A percentile compares a stretch with the other conserved stretches of the same genome.
Evolutionary conservation across 2,329 filamentous ascomycete genomes (phyloP).

Genomic region (Fusarium sp.): DNA sequence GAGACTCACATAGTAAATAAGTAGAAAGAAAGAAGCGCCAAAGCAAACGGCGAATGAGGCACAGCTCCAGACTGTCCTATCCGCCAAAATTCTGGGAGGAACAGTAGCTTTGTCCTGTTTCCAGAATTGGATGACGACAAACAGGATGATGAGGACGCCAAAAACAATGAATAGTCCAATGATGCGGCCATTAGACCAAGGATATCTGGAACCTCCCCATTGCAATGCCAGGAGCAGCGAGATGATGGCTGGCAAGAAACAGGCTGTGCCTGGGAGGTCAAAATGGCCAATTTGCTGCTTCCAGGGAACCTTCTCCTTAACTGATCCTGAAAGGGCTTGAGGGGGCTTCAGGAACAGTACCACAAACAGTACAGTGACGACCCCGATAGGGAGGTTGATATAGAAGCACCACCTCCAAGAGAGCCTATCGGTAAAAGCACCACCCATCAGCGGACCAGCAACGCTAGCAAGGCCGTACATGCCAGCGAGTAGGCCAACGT

Average conservation of each 20-base stretch:
- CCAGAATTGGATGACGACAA: slow-evolving; percentile 51
- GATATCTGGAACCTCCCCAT: slow-evolving; percentile 7
- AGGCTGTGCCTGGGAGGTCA: slow-evolving; percentile 54
- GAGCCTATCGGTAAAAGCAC: slow-evolving; percentile 48
- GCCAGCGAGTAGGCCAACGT: slow-evolving; percentile 46
- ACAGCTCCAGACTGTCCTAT: slow-evolving; percentile 51
- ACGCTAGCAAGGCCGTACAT: slow-evolving; percentile 48
- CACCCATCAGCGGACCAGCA: slow-evolving; percentile 49
- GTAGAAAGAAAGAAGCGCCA: slow-evolving; percentile 53
- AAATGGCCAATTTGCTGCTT: slow-evolving; percentile 36
- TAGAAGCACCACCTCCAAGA: slow-evolving; percentile 24
- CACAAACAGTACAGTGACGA: slow-evolving; percentile 34
- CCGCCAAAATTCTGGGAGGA: slow-evolving; percentile 49
- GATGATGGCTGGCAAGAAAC: neutral
- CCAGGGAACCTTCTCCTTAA: slow-evolving; percentile 41
- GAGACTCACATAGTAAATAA: slow-evolving; percentile 51
- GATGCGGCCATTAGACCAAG: slow-evolving; percentile 9
- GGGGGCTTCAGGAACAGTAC: slow-evolving; percentile 49
- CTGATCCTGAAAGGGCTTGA: slow-evolving; percentile 38
- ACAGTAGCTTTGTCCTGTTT: slow-evolving; percentile 57
- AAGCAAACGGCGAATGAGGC: slow-evolving; percentile 54
- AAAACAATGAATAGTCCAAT: slow-evolving; percentile 6
- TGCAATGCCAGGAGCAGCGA: slow-evolving; percentile 6
- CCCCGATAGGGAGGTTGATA: slow-evolving; percentile 41
- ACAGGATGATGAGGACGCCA: slow-evolving; percentile 45